Percentiles rank a stretch among this genome's conserved stretches.
Conservation (phyloP, 106 monocot genomes). For the Acanthochlamys bracteata region DNA sequence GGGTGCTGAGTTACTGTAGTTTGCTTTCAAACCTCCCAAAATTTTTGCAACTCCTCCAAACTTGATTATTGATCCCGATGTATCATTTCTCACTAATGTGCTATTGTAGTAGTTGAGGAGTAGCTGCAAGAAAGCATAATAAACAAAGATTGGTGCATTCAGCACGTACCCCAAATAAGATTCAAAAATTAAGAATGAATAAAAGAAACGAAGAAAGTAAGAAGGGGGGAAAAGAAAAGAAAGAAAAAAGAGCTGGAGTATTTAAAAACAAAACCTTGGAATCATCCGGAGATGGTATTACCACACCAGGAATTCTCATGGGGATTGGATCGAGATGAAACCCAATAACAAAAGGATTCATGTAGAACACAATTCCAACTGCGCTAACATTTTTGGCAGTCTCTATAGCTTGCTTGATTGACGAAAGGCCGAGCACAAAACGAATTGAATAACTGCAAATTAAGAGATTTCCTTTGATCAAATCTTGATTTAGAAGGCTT, state of each 20-base stretch:
- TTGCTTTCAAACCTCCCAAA: slow-evolving; percentile 71
- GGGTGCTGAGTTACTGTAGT: slow-evolving; percentile 74
- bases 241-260: background rate
- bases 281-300: slow-evolving; percentile 84
- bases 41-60: slow-evolving; percentile 73
- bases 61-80: slow-evolving; percentile 36
- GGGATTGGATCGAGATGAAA: slow-evolving; percentile 95
- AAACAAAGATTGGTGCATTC: too few relatives aligned
- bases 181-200: background rate
- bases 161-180: too few relatives aligned
- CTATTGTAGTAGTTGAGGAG: slow-evolving; percentile 83
- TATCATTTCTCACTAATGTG: slow-evolving; percentile 54
- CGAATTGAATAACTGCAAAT: slow-evolving; percentile 85
- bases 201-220: background rate
- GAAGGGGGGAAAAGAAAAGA: background rate
- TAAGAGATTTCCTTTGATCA: slow-evolving; percentile 61
- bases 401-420: slow-evolving; percentile 70
- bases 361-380: slow-evolving; percentile 72
- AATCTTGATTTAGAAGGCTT: slow-evolving; percentile 44
- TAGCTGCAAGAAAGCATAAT: slow-evolving; percentile 19
- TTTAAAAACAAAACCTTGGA: slow-evolving; percentile 50
- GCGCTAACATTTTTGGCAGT: slow-evolving; percentile 93
- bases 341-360: slow-evolving; percentile 85
- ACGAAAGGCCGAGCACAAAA: slow-evolving; percentile 84
- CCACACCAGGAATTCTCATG: slow-evolving; percentile 76